phyloP scores from a whole-genome alignment of 2,329 filamentous ascomycete species.

The Acrodontium crateriforme region DNA sequence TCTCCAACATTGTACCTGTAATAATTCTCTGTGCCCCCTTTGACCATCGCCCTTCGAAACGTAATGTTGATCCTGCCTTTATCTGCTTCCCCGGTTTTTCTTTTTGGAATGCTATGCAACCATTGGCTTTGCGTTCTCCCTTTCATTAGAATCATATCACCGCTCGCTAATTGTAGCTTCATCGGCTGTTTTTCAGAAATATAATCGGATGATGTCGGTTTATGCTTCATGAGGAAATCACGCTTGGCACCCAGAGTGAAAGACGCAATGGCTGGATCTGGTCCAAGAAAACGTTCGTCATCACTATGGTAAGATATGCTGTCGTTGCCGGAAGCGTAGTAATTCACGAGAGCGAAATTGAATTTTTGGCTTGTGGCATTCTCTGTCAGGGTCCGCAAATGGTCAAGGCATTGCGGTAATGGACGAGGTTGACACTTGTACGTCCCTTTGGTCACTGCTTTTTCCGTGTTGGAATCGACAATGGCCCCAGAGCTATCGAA shows the following conservation, averaged over 20 bases:
- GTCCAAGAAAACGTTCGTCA: conserved; percentile 63
- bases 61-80: conserved; percentile 62
- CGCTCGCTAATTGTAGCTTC: conserved; percentile 46
- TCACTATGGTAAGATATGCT: conserved; percentile 71
- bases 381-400: conserved; percentile 50
- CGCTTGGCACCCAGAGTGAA: conserved; percentile 58
- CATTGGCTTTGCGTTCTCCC: conserved; percentile 62
- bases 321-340: conserved; percentile 64
- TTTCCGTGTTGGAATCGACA: conserved; percentile 30
- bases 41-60: conserved; percentile 56
- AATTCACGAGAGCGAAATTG: conserved; percentile 73
- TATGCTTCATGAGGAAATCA: conserved; percentile 71
- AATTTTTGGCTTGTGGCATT: conserved; percentile 51
- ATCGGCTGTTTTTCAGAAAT: conserved; percentile 26
- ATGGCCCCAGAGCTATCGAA: conserved; percentile 33
- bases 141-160: conserved; percentile 70
- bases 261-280: conserved; percentile 57
- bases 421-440: conserved; percentile 53
- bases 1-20: conserved; percentile 70
- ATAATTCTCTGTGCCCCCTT: conserved; percentile 66
- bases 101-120: conserved; percentile 66
- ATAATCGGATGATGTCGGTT: conserved; percentile 36
- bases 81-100: conserved; percentile 47
- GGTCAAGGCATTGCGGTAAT: conserved; percentile 55
- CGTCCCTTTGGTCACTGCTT: conserved; percentile 28